These are phyloP conservation scores for Tremella yokohamensis DNA, from an alignment of 768 basidiomycete genomes.

Conservation along the genomic window DNA sequence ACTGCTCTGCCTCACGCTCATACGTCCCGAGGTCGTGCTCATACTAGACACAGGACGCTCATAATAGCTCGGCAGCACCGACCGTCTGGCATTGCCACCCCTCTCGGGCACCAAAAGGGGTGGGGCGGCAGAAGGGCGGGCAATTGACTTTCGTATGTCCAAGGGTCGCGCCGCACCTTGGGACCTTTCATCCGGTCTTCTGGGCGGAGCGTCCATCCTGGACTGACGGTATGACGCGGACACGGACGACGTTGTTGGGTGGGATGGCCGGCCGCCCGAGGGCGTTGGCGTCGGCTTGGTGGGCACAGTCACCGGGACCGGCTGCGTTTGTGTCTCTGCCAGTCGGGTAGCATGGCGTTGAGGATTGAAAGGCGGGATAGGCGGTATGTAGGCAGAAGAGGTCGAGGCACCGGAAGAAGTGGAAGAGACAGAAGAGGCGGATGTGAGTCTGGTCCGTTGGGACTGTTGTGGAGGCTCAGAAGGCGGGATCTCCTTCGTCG, in stretches of 20 bases:
- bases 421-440: background rate
- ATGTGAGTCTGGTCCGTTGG: background rate
- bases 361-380: conserved; percentile 1
- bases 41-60: conserved; percentile 5
- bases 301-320: background rate
- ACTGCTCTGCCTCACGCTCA: conserved; percentile 1
- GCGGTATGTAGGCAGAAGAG: background rate
- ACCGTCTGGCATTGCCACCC: background rate
- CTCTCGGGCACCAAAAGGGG: background rate
- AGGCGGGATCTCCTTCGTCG: too few species aligned
- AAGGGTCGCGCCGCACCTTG: background rate
- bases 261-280: too few species aligned
- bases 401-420: too few species aligned
- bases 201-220: too few species aligned
- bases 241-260: too few species aligned
- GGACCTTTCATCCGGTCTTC: background rate
- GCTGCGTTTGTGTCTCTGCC: conserved; percentile 1
- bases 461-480: too few species aligned
- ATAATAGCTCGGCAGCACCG: conserved; percentile 2
- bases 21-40: background rate
- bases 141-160: background rate
- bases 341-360: background rate
- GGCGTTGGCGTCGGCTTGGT: too few species aligned
- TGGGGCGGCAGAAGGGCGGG: background rate
- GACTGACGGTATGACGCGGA: too few species aligned